Evolutionary conservation across 2,329 filamentous ascomycete species (phyloP).

Genomic region (Ascochyta viciae-villosae): DNA sequence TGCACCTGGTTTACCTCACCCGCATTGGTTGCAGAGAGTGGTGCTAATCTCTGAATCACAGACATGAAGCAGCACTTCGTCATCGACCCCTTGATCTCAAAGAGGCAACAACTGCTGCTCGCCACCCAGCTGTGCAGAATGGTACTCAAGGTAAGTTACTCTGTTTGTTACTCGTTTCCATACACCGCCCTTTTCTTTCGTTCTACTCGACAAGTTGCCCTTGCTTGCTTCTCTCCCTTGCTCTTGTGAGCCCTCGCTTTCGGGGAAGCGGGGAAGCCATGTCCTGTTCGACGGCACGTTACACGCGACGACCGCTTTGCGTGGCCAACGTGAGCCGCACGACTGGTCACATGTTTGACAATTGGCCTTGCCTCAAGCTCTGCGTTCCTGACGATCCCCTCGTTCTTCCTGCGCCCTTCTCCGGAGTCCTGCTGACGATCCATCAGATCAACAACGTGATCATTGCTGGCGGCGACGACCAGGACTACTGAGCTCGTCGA

Average conservation of each 20-base stretch:
- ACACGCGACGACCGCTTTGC: conserved; percentile 27
- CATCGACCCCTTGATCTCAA: conserved; percentile 97
- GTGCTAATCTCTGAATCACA: conserved; percentile 47
- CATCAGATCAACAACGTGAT: conserved; percentile 85
- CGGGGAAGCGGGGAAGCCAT: conserved; percentile 32
- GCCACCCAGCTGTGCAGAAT: conserved; percentile 97
- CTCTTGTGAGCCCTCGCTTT: conserved; percentile 11
- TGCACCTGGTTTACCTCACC: background rate
- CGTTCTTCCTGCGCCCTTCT: conserved; percentile 7
- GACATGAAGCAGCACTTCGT: conserved; percentile 98
- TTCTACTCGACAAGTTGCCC: conserved; percentile 16
- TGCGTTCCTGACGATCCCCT: conserved; percentile 2
- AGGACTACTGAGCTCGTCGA: conserved; percentile 72
- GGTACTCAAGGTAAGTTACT: conserved; percentile 63
- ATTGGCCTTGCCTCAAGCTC: background rate
- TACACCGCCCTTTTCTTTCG: conserved; percentile 24
- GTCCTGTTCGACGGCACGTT: conserved; percentile 22
- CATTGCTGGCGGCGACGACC: conserved; percentile 83
- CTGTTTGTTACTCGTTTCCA: conserved; percentile 19
- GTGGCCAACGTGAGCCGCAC: conserved; percentile 19
- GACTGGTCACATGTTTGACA: conserved; percentile 3
- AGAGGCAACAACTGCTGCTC: conserved; percentile 94
- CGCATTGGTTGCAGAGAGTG: conserved; percentile 17
- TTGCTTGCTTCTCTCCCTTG: conserved; percentile 18
- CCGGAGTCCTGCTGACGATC: conserved; percentile 21